Conservation (phyloP, 768 basidiomycete species). For the Termitomyces sp. region DNA sequence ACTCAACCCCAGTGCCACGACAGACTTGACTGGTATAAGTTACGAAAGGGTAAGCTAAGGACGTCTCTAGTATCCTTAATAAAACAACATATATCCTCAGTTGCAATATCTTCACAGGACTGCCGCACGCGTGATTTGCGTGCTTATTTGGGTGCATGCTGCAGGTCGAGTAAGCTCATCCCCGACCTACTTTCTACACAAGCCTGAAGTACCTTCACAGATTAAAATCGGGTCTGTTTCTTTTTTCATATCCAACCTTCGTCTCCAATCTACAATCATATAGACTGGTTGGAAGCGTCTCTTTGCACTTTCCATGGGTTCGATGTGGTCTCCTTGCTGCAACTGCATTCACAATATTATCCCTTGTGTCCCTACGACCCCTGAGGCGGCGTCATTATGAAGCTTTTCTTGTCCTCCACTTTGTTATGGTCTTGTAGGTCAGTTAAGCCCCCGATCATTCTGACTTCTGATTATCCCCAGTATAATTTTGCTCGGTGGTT, state of each 20-base stretch:
- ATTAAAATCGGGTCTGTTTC: constrained; percentile 14
- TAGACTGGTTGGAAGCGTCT: constrained; percentile 10
- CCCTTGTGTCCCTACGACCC: constrained; percentile 41
- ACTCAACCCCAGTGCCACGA: background rate
- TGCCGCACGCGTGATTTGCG: constrained; percentile 37
- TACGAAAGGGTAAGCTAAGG: constrained; percentile 28
- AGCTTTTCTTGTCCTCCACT: constrained; percentile 45
- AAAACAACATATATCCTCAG: constrained; percentile 17
- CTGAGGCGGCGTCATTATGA: constrained; percentile 44
- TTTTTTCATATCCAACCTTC: no score
- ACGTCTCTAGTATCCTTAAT: background rate
- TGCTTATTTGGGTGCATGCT: constrained; percentile 44
- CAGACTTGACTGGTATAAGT: constrained; percentile 49
- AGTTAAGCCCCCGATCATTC: background rate
- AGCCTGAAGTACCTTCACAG: background rate
- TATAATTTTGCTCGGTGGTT: constrained; percentile 32
- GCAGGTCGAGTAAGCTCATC: constrained; percentile 31
- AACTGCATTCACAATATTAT: constrained; percentile 34
- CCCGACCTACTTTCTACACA: background rate
- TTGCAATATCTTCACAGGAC: constrained; percentile 42
- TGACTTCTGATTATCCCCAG: constrained; percentile 14
- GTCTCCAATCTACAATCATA: background rate
- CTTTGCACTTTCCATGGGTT: constrained; percentile 20
- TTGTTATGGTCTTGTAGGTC: constrained; percentile 31
- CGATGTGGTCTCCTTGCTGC: constrained; percentile 32